These are phyloP conservation scores for Pezicula neosporulosa DNA, from an alignment of 2,329 filamentous ascomycete species.

Conservation along the genomic window DNA sequence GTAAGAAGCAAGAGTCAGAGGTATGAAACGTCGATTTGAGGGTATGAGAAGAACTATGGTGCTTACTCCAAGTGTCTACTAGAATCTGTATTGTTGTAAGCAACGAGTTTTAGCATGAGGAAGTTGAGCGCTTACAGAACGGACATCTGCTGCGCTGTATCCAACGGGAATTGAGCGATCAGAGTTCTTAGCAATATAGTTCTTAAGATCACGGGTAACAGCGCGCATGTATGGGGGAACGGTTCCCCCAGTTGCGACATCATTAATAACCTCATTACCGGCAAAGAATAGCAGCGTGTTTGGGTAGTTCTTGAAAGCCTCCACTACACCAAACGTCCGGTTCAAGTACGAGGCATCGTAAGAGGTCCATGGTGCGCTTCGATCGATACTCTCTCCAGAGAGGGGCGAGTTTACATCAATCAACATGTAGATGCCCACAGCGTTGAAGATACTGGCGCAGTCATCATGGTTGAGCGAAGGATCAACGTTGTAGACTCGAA, in stretches of 20 bases:
- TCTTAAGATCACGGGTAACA: slow-evolving; percentile 76
- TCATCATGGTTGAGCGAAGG: slow-evolving; percentile 63
- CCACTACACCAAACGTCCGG: slow-evolving; percentile 63
- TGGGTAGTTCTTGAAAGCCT: slow-evolving; percentile 64
- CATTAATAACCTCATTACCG: slow-evolving; percentile 75
- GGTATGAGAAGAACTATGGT: too few relatives aligned
- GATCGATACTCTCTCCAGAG: slow-evolving; percentile 53
- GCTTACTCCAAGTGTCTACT: slow-evolving; percentile 60
- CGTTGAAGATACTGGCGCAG: slow-evolving; percentile 66
- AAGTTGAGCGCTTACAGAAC: slow-evolving; percentile 27
- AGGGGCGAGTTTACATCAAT: slow-evolving; percentile 67
- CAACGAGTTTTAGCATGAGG: too few relatives aligned
- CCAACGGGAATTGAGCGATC: slow-evolving; percentile 70
- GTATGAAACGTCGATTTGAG: too few relatives aligned
- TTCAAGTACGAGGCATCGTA: slow-evolving; percentile 61
- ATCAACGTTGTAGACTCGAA: slow-evolving; percentile 68
- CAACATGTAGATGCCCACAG: slow-evolving; percentile 60
- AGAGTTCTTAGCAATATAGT: slow-evolving; percentile 70
- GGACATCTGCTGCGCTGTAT: slow-evolving; percentile 79
- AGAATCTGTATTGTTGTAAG: slow-evolving; percentile 44
- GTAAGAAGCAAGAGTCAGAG: too few relatives aligned
- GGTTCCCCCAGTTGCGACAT: slow-evolving; percentile 52
- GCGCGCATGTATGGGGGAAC: slow-evolving; percentile 68
- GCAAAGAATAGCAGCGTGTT: slow-evolving; percentile 73
- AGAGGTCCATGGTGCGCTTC: slow-evolving; percentile 51